phyloP scores from a whole-genome alignment of 2,329 filamentous ascomycete genomes.

The Microdochium nivale region DNA sequence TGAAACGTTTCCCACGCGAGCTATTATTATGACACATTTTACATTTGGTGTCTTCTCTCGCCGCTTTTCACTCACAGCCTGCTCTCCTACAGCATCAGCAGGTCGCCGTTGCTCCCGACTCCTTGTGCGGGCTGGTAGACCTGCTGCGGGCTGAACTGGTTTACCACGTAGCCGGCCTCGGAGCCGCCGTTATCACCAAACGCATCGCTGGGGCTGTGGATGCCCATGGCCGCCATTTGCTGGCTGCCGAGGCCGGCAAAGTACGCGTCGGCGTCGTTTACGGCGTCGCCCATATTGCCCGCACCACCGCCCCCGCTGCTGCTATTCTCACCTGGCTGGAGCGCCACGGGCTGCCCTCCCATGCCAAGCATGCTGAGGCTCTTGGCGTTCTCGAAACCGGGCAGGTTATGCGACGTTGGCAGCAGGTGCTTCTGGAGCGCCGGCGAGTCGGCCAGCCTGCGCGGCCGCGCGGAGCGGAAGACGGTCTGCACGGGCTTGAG shows the following conservation, averaged over 20 bases:
- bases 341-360: constrained; percentile 41
- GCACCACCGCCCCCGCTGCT: constrained; percentile 8
- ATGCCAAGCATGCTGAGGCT: constrained; percentile 49
- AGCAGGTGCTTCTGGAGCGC: constrained; percentile 70
- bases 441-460: constrained; percentile 72
- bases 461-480: constrained; percentile 78
- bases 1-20: no score
- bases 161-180: constrained; percentile 61
- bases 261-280: constrained; percentile 82
- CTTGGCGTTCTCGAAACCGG: constrained; percentile 46
- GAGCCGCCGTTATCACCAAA: constrained; percentile 51
- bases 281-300: constrained; percentile 56
- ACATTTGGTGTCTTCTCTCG: no score
- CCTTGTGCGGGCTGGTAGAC: constrained; percentile 62
- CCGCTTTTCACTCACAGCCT: no score
- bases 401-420: constrained; percentile 44
- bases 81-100: constrained; percentile 50
- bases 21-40: no score
- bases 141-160: constrained; percentile 71
- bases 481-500: constrained; percentile 96
- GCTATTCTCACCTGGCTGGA: constrained; percentile 31
- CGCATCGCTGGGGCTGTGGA: constrained; percentile 56
- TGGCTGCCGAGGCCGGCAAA: constrained; percentile 70
- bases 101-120: constrained; percentile 58
- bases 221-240: constrained; percentile 64